Evolutionary conservation across 257 asterid genomes (phyloP).

Genomic region (Ilex aquifolium): DNA sequence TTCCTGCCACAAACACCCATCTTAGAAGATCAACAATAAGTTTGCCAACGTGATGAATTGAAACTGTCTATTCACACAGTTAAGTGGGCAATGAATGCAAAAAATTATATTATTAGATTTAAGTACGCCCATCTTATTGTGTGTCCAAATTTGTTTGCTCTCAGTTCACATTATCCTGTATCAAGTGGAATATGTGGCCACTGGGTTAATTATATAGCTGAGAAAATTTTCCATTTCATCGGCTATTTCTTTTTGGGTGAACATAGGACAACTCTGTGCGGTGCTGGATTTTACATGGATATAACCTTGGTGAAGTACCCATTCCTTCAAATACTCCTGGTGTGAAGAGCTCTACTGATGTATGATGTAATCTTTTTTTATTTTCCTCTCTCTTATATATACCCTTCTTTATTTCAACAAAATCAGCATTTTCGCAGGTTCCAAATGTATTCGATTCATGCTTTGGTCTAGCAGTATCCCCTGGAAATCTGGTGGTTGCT

Average conservation of each 20-base stretch:
- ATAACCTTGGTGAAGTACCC: constrained; percentile 51
- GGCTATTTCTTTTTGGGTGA: constrained; percentile 4
- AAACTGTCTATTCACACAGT: neutral
- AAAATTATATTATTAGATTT: neutral
- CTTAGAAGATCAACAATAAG: constrained; percentile 1
- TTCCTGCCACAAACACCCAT: constrained; percentile 2
- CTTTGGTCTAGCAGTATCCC: constrained; percentile 89
- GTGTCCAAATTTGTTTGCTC: too few species aligned
- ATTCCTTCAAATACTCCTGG: constrained; percentile 56
- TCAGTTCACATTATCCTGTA: too few species aligned
- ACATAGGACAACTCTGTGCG: constrained; percentile 64
- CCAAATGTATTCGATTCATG: constrained; percentile 66
- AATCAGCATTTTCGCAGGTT: constrained; percentile 40
- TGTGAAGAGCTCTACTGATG: constrained; percentile 50
- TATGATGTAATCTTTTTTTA: constrained; percentile 30
- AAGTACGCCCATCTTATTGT: neutral
- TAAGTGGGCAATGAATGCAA: too few species aligned
- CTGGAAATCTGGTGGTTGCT: constrained; percentile 79
- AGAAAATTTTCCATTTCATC: neutral
- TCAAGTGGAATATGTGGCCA: too few species aligned
- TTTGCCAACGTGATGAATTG: constrained; percentile 3
- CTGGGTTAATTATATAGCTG: too few species aligned
- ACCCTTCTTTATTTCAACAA: constrained; percentile 13
- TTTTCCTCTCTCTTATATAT: constrained; percentile 8
- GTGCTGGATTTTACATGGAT: constrained; percentile 62